Evolutionary conservation across 345 rosid species (phyloP), one percentile per base, ranked within the genome.

Genomic region (Raphanus raphanistrum): DNA sequence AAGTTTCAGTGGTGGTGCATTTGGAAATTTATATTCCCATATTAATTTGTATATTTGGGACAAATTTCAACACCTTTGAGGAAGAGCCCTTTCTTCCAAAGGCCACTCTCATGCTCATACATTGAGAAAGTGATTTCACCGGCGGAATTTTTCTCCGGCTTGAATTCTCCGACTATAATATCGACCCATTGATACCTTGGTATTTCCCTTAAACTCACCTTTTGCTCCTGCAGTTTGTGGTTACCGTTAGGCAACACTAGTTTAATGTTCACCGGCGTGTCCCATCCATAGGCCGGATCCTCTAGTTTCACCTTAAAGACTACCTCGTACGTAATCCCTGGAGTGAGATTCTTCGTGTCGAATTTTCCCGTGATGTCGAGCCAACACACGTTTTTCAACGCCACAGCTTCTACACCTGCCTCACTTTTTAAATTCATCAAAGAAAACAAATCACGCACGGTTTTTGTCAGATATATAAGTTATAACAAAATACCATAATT

Each of bases 41-140:
- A 50, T 67, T 25, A 59, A 9, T 68, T 72, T 69, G 8, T 58
- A 41, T 59, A 26, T 68, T 80, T 86, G 1, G 93, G 92, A 35
- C 76, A 83, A 75, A 90, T 83, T 35, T 62, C 35, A 50, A 87
- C 72, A 36, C 92, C 92, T 86, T 87, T 90, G 74, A 92, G 7
- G 27, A 73, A 45, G 9, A 90, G 86, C 3, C 96, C 93, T n/a
- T 58, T 76, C 79, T 88, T 92, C 97, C 96, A 89, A 7, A 54
- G 8, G 43, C 87, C 85, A 5, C 80, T 82, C 15, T 74, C 80
- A 33, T 68, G 33, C 70, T 92, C 97, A 57, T 78, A 74, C 87
- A 88, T 72, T 6, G 88, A 86, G 72, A 88, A 75, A 69, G 80
- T 85, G 60, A 89, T 82, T 55, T 76, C 82, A 68, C 91, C 87